These are phyloP conservation scores for Vigna reflexopilosa DNA, from an alignment of 306 rosid genomes.

Conservation along the genomic window DNA sequence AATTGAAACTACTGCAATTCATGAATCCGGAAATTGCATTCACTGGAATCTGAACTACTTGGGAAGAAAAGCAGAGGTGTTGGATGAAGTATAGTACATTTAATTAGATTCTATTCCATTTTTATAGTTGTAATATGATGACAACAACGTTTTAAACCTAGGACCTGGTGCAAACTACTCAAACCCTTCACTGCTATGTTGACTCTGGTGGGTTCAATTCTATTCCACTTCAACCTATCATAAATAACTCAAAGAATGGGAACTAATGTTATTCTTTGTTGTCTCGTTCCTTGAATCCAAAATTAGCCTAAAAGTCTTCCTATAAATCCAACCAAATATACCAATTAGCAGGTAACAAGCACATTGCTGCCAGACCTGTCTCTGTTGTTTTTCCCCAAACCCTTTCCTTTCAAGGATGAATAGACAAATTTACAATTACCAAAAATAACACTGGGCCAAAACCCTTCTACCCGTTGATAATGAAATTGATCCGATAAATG, in stretches of 20 bases:
- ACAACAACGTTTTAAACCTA: background rate
- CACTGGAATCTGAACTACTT: background rate
- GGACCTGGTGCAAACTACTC: background rate
- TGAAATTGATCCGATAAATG: slow-evolving; percentile 21
- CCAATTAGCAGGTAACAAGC: background rate
- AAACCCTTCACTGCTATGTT: background rate
- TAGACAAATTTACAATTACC: background rate
- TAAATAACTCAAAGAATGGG: background rate
- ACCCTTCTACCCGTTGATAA: slow-evolving; percentile 19
- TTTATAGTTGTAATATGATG: background rate
- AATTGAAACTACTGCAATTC: background rate
- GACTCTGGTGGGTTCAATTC: background rate
- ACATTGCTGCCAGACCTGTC: background rate
- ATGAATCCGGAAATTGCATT: background rate
- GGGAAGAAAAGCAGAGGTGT: background rate
- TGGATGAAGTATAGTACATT: background rate
- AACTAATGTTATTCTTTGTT: background rate
- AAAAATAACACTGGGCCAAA: slow-evolving; percentile 1
- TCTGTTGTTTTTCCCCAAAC: background rate
- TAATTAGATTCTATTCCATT: background rate
- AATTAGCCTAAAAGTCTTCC: background rate
- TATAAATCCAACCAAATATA: background rate
- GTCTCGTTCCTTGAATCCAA: background rate
- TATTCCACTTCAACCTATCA: background rate
- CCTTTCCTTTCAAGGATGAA: slow-evolving; percentile 10